These are phyloP conservation scores for Eucommia ulmoides DNA, from an alignment of 257 asterid species.

Conservation along the genomic window DNA sequence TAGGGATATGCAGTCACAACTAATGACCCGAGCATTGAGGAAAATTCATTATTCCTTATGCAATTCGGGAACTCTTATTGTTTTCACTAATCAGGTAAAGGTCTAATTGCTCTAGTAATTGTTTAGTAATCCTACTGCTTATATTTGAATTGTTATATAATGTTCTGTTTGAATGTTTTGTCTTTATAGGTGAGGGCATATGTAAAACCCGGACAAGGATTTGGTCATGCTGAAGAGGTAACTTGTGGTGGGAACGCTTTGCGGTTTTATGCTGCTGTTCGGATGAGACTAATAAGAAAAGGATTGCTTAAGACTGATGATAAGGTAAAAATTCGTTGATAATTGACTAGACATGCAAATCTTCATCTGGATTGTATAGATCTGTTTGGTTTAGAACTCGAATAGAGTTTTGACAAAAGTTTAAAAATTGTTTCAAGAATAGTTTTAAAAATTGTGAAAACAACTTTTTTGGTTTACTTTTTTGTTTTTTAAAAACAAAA, in stretches of 20 bases:
- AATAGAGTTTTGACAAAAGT: too few species aligned
- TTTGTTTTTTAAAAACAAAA: too few species aligned
- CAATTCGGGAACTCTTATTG: conserved; percentile 71
- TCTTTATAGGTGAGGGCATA: conserved; percentile 48
- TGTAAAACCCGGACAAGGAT: conserved; percentile 32
- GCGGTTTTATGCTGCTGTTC: conserved; percentile 85
- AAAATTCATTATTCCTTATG: conserved; percentile 73
- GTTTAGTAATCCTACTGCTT: too few species aligned
- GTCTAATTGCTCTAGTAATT: too few species aligned
- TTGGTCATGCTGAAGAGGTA: conserved; percentile 54
- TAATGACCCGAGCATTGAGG: conserved; percentile 85
- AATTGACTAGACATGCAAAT: too few species aligned
- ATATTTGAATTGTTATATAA: too few species aligned
- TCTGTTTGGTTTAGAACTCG: too few species aligned
- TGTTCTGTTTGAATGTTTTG: conserved; percentile 2
- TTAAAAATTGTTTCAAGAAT: too few species aligned
- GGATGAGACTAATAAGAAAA: conserved; percentile 75
- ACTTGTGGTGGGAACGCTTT: conserved; percentile 96
- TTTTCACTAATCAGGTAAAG: conserved; percentile 83
- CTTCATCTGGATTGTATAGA: too few species aligned
- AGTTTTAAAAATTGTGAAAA: too few species aligned
- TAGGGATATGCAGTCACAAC: conserved; percentile 45
- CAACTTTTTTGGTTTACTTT: too few species aligned
- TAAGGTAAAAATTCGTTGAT: conserved; percentile 40
- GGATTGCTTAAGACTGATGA: conserved; percentile 46